phyloP scores from a whole-genome alignment of 441 rosid species.

The Lepidium campestre region DNA sequence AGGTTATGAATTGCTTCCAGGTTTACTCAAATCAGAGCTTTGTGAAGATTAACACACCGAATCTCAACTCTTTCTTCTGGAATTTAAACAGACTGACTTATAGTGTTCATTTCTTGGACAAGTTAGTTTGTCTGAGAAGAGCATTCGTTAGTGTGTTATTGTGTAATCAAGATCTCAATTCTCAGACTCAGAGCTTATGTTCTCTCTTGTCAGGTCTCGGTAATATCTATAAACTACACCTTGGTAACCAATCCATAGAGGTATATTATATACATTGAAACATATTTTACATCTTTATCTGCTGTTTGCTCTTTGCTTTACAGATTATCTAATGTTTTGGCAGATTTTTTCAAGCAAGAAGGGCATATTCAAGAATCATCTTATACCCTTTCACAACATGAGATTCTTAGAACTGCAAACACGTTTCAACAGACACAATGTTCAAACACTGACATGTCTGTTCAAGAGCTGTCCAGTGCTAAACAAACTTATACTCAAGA shows the following conservation, averaged over 20 bases:
- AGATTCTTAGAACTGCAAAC: slow-evolving; percentile 53
- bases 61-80: slow-evolving; percentile 44
- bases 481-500: slow-evolving; percentile 50
- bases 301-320: neutral
- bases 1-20: slow-evolving; percentile 51
- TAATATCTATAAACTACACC: slow-evolving; percentile 39
- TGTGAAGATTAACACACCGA: slow-evolving; percentile 44
- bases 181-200: slow-evolving; percentile 38
- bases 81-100: slow-evolving; percentile 43
- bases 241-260: slow-evolving; percentile 58
- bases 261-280: slow-evolving; percentile 26
- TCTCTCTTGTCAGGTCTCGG: slow-evolving; percentile 51
- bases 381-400: slow-evolving; percentile 48
- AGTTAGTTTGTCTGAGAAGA: slow-evolving; percentile 35
- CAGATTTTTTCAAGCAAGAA: slow-evolving; percentile 57
- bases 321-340: slow-evolving; percentile 1
- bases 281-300: neutral
- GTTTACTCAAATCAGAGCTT: slow-evolving; percentile 34
- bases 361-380: slow-evolving; percentile 13
- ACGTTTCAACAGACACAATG: slow-evolving; percentile 41
- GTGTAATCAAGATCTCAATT: slow-evolving; percentile 30
- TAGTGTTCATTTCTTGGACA: slow-evolving; percentile 31
- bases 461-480: slow-evolving; percentile 53
- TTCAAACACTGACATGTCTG: slow-evolving; percentile 46
- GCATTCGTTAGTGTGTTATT: slow-evolving; percentile 48